These are phyloP conservation scores for Candida nanaspora DNA, from an alignment of 805 yeast species.

Conservation along the genomic window DNA sequence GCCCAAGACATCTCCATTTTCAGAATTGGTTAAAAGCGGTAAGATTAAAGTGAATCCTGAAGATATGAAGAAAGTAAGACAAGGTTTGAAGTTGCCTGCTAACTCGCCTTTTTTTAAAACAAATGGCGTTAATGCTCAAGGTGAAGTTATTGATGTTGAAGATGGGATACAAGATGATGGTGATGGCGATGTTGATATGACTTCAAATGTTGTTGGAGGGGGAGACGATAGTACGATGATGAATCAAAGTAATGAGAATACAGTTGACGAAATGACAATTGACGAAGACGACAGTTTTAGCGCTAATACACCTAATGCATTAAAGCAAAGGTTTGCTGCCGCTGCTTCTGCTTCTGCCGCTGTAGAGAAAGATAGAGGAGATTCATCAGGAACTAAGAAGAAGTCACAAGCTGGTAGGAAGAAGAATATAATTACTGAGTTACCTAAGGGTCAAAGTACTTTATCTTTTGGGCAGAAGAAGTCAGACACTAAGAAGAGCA, in stretches of 20 bases:
- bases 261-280: constrained; percentile 6
- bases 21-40: constrained; percentile 38
- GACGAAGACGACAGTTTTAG: constrained; percentile 3
- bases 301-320: constrained; percentile 2
- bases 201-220: no score
- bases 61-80: background rate
- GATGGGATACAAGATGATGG: no score
- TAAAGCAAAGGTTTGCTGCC: constrained; percentile 1
- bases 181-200: no score
- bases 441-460: constrained; percentile 7
- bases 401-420: no score
- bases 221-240: no score
- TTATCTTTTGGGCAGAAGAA: no score
- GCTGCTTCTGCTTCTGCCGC: background rate
- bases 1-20: constrained; percentile 51
- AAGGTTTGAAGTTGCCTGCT: background rate
- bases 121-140: constrained; percentile 2
- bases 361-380: background rate
- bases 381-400: background rate
- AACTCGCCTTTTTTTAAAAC: background rate
- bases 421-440: background rate
- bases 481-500: no score
- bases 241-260: constrained; percentile 1
- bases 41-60: constrained; percentile 22
- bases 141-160: constrained; percentile 12